Percentiles rank a stretch among this genome's conserved stretches.
phyloP scores from a whole-genome alignment of 2,329 filamentous ascomycete genomes.

The Neofusicoccum cordaticola region DNA sequence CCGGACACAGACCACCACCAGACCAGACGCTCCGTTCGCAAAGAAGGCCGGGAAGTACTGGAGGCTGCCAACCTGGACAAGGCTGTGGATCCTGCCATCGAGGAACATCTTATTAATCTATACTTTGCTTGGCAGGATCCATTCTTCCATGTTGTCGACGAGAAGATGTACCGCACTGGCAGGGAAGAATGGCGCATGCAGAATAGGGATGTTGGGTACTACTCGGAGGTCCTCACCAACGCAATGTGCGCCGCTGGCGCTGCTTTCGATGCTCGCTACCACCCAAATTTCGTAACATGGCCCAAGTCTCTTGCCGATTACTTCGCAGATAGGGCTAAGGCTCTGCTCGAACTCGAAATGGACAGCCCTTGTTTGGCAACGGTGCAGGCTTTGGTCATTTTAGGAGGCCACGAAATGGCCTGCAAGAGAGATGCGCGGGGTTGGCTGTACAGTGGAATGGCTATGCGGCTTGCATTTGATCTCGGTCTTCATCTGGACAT shows the following conservation, averaged over 20 bases:
- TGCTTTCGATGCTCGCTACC: slow-evolving; percentile 33
- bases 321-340: slow-evolving; percentile 45
- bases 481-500: slow-evolving; percentile 44
- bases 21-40: slow-evolving; percentile 5
- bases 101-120: slow-evolving; percentile 45
- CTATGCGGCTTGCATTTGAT: slow-evolving; percentile 12
- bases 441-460: slow-evolving; percentile 51
- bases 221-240: slow-evolving; percentile 24
- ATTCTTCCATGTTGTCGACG: slow-evolving; percentile 46
- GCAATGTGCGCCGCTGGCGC: slow-evolving; percentile 33
- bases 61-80: slow-evolving; percentile 43
- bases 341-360: slow-evolving; percentile 47
- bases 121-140: slow-evolving; percentile 52
- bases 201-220: slow-evolving; percentile 18
- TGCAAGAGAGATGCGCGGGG: slow-evolving; percentile 47
- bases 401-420: slow-evolving; percentile 46
- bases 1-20: slow-evolving; percentile 16
- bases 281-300: slow-evolving; percentile 33
- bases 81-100: slow-evolving; percentile 39
- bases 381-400: slow-evolving; percentile 46
- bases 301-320: slow-evolving; percentile 38
- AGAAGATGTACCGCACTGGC: slow-evolving; percentile 29
- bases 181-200: slow-evolving; percentile 18
- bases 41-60: slow-evolving; percentile 23
- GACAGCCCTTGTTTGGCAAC: slow-evolving; percentile 49